Evolutionary conservation across 1,284 basidiomycete genomes (phyloP).

Genomic region (Melampsora americana): DNA sequence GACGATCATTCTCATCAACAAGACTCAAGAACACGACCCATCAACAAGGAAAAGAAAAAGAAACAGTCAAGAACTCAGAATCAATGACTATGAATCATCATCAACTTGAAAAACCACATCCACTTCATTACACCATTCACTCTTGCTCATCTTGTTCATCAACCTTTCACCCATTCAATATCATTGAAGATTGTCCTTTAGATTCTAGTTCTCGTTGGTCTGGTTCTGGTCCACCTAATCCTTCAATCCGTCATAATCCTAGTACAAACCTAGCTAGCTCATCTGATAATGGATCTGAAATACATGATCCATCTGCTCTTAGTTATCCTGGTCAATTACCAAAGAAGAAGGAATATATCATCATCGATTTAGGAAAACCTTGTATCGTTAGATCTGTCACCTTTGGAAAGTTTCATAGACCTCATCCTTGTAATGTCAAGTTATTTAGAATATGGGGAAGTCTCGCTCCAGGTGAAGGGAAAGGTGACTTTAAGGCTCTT

Average conservation of each 20-base stretch:
- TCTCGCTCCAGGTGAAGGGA: conserved; percentile 36
- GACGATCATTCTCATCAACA: too few relatives aligned
- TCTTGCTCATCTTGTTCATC: conserved; percentile 37
- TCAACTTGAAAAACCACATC: conserved; percentile 23
- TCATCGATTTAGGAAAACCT: conserved; percentile 41
- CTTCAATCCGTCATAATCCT: not conserved
- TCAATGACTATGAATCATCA: not conserved
- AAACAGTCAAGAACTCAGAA: too few relatives aligned
- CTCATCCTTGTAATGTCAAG: conserved; percentile 43
- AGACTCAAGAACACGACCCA: too few relatives aligned
- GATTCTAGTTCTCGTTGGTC: conserved; percentile 40
- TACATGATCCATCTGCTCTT: not conserved
- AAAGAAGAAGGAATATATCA: conserved; percentile 38
- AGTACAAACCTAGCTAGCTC: not conserved
- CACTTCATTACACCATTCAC: conserved; percentile 33
- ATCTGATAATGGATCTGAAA: not conserved
- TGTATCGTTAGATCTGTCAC: conserved; percentile 26
- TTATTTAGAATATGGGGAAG: conserved; percentile 39
- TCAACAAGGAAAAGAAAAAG: too few relatives aligned
- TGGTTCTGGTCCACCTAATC: conserved; percentile 30
- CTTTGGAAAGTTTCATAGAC: conserved; percentile 40
- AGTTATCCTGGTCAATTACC: conserved; percentile 21
- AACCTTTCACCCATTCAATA: conserved; percentile 40
- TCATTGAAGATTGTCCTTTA: conserved; percentile 17
- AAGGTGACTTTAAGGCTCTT: conserved; percentile 41